phyloP scores from a whole-genome alignment of 148 eudicot species.

The Beta vulgaris region DNA sequence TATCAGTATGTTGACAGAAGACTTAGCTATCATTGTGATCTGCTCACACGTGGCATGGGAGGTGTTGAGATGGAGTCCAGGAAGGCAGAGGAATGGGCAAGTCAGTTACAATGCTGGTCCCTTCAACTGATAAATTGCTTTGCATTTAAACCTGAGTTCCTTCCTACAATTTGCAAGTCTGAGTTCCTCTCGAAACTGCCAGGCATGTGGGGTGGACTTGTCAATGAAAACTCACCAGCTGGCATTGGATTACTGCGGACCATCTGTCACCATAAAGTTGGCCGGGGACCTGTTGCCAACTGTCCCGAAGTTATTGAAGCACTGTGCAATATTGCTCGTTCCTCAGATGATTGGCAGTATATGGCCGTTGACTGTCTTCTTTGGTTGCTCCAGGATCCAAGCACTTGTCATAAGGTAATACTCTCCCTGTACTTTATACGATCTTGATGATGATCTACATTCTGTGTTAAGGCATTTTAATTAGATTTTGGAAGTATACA shows the following conservation, averaged over 20 bases:
- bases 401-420: constrained; percentile 84
- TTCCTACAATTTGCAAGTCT: constrained; percentile 73
- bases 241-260: constrained; percentile 91
- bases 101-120: constrained; percentile 98
- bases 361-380: constrained; percentile 98
- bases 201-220: constrained; percentile 99
- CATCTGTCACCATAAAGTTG: constrained; percentile 87
- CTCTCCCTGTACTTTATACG: background rate
- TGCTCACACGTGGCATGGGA: constrained; percentile 97
- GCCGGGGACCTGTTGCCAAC: constrained; percentile 88
- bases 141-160: constrained; percentile 84
- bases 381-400: constrained; percentile 92
- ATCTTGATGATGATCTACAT: constrained; percentile 11
- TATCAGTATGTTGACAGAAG: constrained; percentile 87
- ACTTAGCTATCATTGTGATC: constrained; percentile 88
- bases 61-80: constrained; percentile 98
- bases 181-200: constrained; percentile 80
- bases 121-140: constrained; percentile 94
- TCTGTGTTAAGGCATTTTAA: background rate
- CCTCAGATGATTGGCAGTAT: constrained; percentile 99
- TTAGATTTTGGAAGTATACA: too few relatives aligned
- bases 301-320: constrained; percentile 81
- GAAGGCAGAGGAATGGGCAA: constrained; percentile 99
- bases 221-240: constrained; percentile 92
- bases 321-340: constrained; percentile 89